Percentiles rank a stretch among this genome's conserved stretches.
Conservation (phyloP, 768 basidiomycete species). For the Infundibulicybe gibba region DNA sequence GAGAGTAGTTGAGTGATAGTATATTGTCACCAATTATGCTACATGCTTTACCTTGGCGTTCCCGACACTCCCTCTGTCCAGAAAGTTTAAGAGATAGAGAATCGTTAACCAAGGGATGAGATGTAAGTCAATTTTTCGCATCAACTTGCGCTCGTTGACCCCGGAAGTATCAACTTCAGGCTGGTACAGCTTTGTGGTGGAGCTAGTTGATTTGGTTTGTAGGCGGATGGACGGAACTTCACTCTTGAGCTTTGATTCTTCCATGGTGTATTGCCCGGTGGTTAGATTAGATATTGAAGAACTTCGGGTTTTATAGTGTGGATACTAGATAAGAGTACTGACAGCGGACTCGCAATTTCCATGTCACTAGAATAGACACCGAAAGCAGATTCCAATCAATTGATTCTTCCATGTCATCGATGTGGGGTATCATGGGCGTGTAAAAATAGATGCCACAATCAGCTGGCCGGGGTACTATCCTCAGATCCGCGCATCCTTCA, state of each 20-base stretch:
- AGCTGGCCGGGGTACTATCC: no score
- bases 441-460: no score
- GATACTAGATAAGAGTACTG: no score
- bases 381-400: no score
- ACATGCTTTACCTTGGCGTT: constrained; percentile 57
- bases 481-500: no score
- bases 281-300: no score
- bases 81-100: constrained; percentile 72
- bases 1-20: not conserved
- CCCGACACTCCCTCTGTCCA: constrained; percentile 65
- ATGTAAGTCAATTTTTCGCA: constrained; percentile 59
- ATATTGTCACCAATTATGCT: not conserved
- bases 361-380: no score
- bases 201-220: no score
- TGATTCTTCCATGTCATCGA: no score
- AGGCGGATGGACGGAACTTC: not conserved
- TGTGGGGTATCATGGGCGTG: no score
- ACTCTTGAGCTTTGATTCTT: constrained; percentile 3
- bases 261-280: constrained; percentile 10
- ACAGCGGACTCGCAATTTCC: no score
- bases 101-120: constrained; percentile 76
- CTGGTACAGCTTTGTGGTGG: constrained; percentile 30
- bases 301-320: no score
- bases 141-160: constrained; percentile 52
- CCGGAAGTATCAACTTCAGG: constrained; percentile 48